Percentiles rank a stretch among this genome's conserved stretches.
Conservation (phyloP, 1,139 yeast species). For the Magnusiomyces fungicola region DNA sequence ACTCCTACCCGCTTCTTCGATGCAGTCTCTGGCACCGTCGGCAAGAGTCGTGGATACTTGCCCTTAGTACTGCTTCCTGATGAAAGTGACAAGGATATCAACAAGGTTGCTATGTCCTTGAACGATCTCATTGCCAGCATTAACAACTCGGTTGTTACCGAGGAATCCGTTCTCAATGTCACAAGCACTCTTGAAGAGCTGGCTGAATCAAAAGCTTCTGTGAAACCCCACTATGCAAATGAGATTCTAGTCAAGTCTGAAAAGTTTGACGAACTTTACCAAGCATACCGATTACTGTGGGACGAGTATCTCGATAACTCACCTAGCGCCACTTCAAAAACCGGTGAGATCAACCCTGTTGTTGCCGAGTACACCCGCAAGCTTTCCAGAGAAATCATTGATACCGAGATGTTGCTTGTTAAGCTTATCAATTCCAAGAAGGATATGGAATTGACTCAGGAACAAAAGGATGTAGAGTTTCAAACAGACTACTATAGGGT, state of each 20-base stretch:
- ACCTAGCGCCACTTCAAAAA: background rate
- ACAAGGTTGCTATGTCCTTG: slow-evolving; percentile 24
- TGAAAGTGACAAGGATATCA: slow-evolving; percentile 22
- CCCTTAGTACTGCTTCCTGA: slow-evolving; percentile 28
- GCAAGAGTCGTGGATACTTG: slow-evolving; percentile 23
- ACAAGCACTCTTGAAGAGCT: slow-evolving; percentile 18
- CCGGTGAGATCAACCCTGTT: slow-evolving; percentile 8
- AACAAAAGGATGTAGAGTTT: background rate
- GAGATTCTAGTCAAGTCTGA: slow-evolving; percentile 21
- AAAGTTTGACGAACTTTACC: slow-evolving; percentile 17
- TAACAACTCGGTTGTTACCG: slow-evolving; percentile 26
- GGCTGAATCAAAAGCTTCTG: slow-evolving; percentile 16
- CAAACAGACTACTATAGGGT: background rate
- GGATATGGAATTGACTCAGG: slow-evolving; percentile 2
- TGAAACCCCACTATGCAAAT: slow-evolving; percentile 19
- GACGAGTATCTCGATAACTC: slow-evolving; percentile 13
- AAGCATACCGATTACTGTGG: slow-evolving; percentile 15
- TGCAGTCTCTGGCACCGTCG: slow-evolving; percentile 26
- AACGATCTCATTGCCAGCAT: slow-evolving; percentile 27
- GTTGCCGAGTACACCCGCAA: slow-evolving; percentile 11
- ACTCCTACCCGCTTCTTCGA: slow-evolving; percentile 25
- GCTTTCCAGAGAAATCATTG: slow-evolving; percentile 13
- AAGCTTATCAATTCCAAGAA: slow-evolving; percentile 13
- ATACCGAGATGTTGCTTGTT: slow-evolving; percentile 15
- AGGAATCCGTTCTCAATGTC: slow-evolving; percentile 21